A percentile compares a stretch with the other conserved stretches of the same genome.
These are phyloP conservation scores for Zymoseptoria crescenta DNA, from an alignment of 2,329 filamentous ascomycete species.

Conservation along the genomic window DNA sequence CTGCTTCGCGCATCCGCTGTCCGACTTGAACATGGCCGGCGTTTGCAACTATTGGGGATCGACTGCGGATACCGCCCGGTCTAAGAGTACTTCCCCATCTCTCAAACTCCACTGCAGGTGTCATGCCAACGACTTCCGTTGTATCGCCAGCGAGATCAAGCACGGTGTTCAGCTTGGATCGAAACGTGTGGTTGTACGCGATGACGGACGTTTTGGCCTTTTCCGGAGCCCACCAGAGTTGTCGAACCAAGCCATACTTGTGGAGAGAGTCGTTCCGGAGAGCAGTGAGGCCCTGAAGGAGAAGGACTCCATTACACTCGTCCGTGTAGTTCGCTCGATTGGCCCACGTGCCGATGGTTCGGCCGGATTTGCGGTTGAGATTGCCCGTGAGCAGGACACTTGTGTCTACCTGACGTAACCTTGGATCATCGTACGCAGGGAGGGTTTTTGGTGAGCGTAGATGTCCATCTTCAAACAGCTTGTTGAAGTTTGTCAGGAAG, in stretches of 20 bases:
- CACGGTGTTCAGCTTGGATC: neutral
- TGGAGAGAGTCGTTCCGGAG: conserved; percentile 49
- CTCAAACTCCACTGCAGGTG: neutral
- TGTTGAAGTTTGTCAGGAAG: conserved; percentile 36
- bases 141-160: conserved; percentile 54
- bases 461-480: conserved; percentile 40
- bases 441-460: conserved; percentile 38
- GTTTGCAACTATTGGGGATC: neutral
- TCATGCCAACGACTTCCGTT: conserved; percentile 31
- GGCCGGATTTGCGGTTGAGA: conserved; percentile 15
- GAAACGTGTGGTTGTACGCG: conserved; percentile 39
- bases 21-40: conserved; percentile 1
- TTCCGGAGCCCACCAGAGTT: conserved; percentile 64
- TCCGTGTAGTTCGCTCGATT: neutral
- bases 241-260: conserved; percentile 67
- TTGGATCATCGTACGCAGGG: conserved; percentile 23
- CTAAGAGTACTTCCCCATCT: neutral
- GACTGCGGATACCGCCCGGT: neutral
- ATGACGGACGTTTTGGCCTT: conserved; percentile 53
- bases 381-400: conserved; percentile 55
- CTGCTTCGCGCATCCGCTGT: conserved; percentile 3
- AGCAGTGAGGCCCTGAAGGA: conserved; percentile 22
- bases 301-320: neutral
- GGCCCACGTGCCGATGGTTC: neutral
- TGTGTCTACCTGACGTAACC: conserved; percentile 52